These are phyloP conservation scores for Selaginella moellendorffii DNA, from an alignment of 75 land plant species.

Conservation along the genomic window DNA sequence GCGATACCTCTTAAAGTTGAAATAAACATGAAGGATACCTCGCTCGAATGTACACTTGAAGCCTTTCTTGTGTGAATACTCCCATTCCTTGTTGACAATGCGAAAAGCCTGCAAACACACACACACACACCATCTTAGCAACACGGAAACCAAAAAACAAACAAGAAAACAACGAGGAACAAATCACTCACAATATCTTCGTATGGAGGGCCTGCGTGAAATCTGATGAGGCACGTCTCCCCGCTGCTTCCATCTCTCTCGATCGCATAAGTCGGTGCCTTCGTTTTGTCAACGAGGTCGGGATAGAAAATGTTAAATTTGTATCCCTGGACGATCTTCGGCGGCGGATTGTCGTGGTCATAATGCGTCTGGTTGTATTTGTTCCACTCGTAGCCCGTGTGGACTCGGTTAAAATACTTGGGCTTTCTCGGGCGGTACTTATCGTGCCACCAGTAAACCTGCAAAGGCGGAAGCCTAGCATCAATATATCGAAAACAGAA, in stretches of 20 bases:
- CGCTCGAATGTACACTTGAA: conserved; percentile 98
- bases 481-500: background rate
- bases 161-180: too few relatives aligned
- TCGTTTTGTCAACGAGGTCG: conserved; percentile 86
- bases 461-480: background rate
- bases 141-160: too few relatives aligned
- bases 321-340: conserved; percentile 98
- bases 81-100: conserved; percentile 99
- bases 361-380: conserved; percentile 99
- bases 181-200: conserved; percentile 89
- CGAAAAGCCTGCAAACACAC: conserved; percentile 25
- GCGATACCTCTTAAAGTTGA: conserved; percentile 90
- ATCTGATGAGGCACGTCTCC: conserved; percentile 86
- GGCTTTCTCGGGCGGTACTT: conserved; percentile 97
- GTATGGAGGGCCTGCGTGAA: conserved; percentile 98
- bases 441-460: conserved; percentile 99
- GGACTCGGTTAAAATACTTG: conserved; percentile 95
- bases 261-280: conserved; percentile 70
- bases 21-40: conserved; percentile 88
- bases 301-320: conserved; percentile 98
- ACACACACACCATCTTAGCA: background rate
- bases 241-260: conserved; percentile 84
- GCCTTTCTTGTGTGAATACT: conserved; percentile 97
- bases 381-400: conserved; percentile 99
- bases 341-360: conserved; percentile 99